Base-by-base conservation (phyloP, 176 grass and related monocot genomes). In the Aechmea fasciata region DNA sequence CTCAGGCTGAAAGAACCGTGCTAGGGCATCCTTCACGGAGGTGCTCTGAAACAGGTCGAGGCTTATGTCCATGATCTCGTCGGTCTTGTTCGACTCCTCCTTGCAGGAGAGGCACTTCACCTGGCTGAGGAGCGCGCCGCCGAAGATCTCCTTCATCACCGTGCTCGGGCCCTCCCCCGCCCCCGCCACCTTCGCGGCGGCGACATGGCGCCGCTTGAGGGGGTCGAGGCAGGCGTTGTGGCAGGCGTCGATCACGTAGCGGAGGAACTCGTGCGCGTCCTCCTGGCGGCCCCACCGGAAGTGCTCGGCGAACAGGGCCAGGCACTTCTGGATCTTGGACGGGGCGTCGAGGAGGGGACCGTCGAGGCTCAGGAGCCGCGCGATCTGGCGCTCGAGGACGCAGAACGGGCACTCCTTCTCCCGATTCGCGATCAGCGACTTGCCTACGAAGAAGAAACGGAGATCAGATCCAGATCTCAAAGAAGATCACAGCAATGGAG, bases 41-140 rank as follows among this genome's bases (percentile, higher is more conserved):
- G 29, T 93, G 69, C 77, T 84, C 67, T 91, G 84, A 11, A 49
- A 86, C 11, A 99, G 67, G 73, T 99, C 95, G 0, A 99, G 90
- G 84, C 82, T 90, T 79, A 99, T 69, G 67, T 99, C 95, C 95
- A 99, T 99, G 75, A 94, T 99, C 69, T 94, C 90, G 50, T 99
- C 95, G 5, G 78, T 90, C 75, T 99, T 99, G 74, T 99, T 94
- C 0, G 95, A 99, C 67, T 93, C 89, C 74, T 84, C 87, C 57
- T 94, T 99, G 90, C 95, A 99, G 41, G 81, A 17, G 5, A 94
- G 80, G 78, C 95, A 99, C 67, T 99, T 99, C 70, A 99, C 95
- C 69, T 99, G 95, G 59, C 95, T 99, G 23, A 99, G 75, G 48
- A 99, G 49, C 13, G 80, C 82, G 13, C 90, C 90, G 7, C 95